Evolutionary conservation across 768 basidiomycete species (phyloP).

Genomic region (Hericium coralloides): DNA sequence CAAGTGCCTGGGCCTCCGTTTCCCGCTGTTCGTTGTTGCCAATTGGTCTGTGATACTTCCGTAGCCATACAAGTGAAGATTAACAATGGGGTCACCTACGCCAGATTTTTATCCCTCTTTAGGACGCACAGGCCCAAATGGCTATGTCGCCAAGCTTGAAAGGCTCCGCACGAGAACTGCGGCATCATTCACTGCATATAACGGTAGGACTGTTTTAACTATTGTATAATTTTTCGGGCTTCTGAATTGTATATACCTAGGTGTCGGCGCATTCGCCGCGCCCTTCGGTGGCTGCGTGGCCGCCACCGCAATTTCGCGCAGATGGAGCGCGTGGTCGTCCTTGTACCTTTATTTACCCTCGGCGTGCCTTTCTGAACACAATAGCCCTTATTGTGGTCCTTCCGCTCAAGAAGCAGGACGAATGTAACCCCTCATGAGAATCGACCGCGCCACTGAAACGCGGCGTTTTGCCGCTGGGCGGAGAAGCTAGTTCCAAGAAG

Average conservation of each 20-base stretch:
- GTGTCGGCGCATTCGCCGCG: conserved; percentile 57
- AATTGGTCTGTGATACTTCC: conserved; percentile 42
- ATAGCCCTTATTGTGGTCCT: conserved; percentile 48
- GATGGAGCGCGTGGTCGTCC: too few species aligned
- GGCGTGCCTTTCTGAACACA: conserved; percentile 30
- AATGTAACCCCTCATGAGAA: too few species aligned
- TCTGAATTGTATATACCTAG: too few species aligned
- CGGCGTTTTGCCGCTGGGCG: too few species aligned
- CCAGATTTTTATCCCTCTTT: conserved; percentile 15
- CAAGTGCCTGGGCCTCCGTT: conserved; percentile 51
- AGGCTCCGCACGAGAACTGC: conserved; percentile 53
- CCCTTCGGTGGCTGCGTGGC: conserved; percentile 62
- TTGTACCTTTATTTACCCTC: too few species aligned
- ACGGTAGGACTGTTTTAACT: too few species aligned
- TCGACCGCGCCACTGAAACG: too few species aligned
- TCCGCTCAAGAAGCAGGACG: conserved; percentile 61
- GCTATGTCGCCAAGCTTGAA: conserved; percentile 54
- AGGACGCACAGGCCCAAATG: conserved; percentile 72
- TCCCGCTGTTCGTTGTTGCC: conserved; percentile 48
- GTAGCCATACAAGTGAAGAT: conserved; percentile 33
- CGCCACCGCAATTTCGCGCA: too few species aligned
- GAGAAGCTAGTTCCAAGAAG: conserved; percentile 33
- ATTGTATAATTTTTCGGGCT: too few species aligned
- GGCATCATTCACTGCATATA: conserved; percentile 62
- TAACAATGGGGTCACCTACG: neutral